Evolutionary conservation across 179 eudicot genomes (phyloP).

Genomic region (Beta corolliflora): DNA sequence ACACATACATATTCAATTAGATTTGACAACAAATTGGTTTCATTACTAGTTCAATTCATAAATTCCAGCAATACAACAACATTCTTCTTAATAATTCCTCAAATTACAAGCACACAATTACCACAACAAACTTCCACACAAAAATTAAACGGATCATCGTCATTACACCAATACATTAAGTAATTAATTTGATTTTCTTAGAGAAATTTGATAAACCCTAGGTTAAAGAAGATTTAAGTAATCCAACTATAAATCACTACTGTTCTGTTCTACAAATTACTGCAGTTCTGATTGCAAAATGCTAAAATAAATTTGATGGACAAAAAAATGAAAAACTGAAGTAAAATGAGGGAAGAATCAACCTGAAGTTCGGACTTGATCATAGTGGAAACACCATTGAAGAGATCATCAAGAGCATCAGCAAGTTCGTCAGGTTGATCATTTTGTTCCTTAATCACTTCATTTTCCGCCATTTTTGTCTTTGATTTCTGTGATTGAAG

Average conservation of each 20-base stretch:
- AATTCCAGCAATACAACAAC: neutral
- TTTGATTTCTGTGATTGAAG: slow-evolving; percentile 1
- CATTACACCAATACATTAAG: neutral
- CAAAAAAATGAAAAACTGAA: neutral
- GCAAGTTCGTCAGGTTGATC: slow-evolving; percentile 53
- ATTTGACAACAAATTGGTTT: neutral
- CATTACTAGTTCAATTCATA: neutral
- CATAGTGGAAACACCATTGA: slow-evolving; percentile 71
- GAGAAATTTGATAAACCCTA: slow-evolving; percentile 3
- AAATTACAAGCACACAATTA: neutral
- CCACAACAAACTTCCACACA: neutral
- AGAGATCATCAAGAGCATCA: slow-evolving; percentile 68
- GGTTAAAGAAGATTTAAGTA: neutral
- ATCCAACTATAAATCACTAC: neutral
- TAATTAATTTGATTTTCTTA: neutral
- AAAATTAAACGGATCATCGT: neutral
- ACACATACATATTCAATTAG: neutral
- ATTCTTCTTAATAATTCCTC: neutral
- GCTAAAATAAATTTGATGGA: neutral
- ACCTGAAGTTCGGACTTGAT: slow-evolving; percentile 90
- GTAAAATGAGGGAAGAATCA: neutral
- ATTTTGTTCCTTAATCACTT: neutral
- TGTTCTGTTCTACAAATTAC: neutral
- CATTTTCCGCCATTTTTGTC: slow-evolving; percentile 37
- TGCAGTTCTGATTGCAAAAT: neutral